Conservation (phyloP, 2,329 filamentous ascomycete genomes). For the Colletotrichum godetiae region DNA sequence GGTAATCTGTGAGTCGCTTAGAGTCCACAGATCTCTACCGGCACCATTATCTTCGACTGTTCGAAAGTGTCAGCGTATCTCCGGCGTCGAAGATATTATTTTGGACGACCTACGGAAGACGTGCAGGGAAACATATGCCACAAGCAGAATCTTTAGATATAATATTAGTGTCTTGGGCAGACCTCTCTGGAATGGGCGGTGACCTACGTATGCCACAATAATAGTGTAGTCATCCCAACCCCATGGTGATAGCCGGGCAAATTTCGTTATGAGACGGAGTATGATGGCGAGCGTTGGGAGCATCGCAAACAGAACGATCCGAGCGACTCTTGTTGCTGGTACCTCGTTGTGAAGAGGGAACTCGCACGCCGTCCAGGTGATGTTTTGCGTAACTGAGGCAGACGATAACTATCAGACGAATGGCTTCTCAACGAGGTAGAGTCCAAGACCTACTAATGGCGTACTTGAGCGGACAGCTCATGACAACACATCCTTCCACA, state of each 20-base stretch:
- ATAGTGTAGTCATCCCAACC: conserved; percentile 26
- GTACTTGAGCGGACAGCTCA: conserved; percentile 16
- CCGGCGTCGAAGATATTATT: not conserved
- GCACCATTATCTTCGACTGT: conserved; percentile 21
- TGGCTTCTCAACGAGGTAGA: fast-evolving
- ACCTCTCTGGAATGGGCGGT: fast-evolving
- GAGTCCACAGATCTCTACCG: conserved; percentile 28
- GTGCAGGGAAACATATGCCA: not conserved
- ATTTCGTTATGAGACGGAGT: conserved; percentile 4
- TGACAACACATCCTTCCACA: not conserved
- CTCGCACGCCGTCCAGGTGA: conserved; percentile 16
- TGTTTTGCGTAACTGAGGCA: conserved; percentile 10
- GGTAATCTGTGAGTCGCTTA: not conserved
- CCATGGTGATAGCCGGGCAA: not conserved
- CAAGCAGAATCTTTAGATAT: not conserved
- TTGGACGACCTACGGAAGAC: not conserved
- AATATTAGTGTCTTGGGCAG: not conserved
- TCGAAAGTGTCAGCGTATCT: not conserved
- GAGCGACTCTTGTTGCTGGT: not conserved
- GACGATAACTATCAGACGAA: not conserved
- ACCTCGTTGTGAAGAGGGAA: not conserved
- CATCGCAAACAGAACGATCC: not conserved
- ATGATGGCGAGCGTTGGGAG: conserved; percentile 12
- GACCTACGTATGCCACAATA: conserved; percentile 13
- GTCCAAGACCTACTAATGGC: not conserved